phyloP scores from a whole-genome alignment of 345 rosid species.

The Pelargonium nanum region DNA sequence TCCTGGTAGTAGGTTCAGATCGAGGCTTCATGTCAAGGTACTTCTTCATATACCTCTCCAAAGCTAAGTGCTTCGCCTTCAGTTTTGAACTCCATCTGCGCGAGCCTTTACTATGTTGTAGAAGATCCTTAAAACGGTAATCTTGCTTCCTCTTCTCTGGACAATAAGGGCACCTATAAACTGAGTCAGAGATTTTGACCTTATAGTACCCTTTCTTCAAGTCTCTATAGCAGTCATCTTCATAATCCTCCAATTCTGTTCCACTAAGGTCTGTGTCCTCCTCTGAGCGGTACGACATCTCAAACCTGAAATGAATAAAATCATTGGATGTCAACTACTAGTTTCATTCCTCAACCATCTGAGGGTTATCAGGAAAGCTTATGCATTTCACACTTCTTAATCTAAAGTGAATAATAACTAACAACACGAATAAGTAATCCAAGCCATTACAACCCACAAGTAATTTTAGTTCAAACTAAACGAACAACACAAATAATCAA shows the following conservation, averaged over 20 bases:
- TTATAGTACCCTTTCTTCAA: conserved; percentile 24
- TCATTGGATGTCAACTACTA: too few relatives aligned
- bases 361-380: too few relatives aligned
- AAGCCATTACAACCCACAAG: too few relatives aligned
- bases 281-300: conserved; percentile 12
- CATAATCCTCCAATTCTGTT: conserved; percentile 33
- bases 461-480: too few relatives aligned
- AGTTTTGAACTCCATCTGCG: conserved; percentile 19
- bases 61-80: conserved; percentile 37
- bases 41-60: conserved; percentile 32
- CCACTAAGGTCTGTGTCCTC: conserved; percentile 3
- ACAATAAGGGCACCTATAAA: conserved; percentile 48
- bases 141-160: conserved; percentile 19
- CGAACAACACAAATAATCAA: too few relatives aligned
- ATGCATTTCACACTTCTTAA: background rate
- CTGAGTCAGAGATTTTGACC: conserved; percentile 24
- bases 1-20: background rate
- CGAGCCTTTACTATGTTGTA: conserved; percentile 31
- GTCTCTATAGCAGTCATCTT: conserved; percentile 30
- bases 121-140: conserved; percentile 27
- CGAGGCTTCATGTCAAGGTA: conserved; percentile 18
- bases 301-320: conserved; percentile 6
- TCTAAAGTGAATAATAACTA: too few relatives aligned
- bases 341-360: too few relatives aligned
- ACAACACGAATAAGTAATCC: too few relatives aligned